Percentiles rank a stretch among this genome's conserved stretches.
These are phyloP conservation scores for Ensete glaucum DNA, from an alignment of 176 grass and related monocot species.

Conservation along the genomic window DNA sequence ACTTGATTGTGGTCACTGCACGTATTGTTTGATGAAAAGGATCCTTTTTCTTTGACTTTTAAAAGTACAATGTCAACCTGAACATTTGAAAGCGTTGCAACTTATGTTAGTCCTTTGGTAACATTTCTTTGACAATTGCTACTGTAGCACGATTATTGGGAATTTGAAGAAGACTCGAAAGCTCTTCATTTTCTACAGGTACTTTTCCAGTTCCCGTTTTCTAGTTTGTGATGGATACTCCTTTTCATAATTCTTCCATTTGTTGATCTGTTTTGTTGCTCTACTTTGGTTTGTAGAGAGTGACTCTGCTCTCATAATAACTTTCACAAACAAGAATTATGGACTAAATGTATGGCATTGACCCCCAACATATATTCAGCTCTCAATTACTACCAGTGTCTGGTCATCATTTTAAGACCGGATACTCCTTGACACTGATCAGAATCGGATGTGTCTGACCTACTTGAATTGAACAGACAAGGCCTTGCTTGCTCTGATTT, in stretches of 20 bases:
- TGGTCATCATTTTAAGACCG: too few species aligned
- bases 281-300: too few species aligned
- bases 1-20: background rate
- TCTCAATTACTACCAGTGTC: too few species aligned
- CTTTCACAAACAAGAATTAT: too few species aligned
- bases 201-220: constrained; percentile 15
- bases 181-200: constrained; percentile 80
- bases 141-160: constrained; percentile 85
- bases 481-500: too few species aligned
- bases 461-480: too few species aligned
- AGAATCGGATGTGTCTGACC: too few species aligned
- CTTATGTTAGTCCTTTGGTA: background rate
- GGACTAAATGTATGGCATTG: too few species aligned
- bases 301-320: too few species aligned
- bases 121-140: constrained; percentile 13
- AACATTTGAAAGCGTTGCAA: background rate
- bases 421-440: too few species aligned
- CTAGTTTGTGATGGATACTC: background rate
- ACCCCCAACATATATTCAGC: too few species aligned
- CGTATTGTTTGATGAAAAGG: background rate
- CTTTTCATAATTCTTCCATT: background rate
- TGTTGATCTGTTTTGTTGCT: too few species aligned
- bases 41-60: background rate
- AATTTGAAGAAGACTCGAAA: constrained; percentile 75
- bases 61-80: background rate